Evolutionary conservation across 2,329 filamentous ascomycete genomes (phyloP).

Genomic region (Lasiodiplodia citricola): DNA sequence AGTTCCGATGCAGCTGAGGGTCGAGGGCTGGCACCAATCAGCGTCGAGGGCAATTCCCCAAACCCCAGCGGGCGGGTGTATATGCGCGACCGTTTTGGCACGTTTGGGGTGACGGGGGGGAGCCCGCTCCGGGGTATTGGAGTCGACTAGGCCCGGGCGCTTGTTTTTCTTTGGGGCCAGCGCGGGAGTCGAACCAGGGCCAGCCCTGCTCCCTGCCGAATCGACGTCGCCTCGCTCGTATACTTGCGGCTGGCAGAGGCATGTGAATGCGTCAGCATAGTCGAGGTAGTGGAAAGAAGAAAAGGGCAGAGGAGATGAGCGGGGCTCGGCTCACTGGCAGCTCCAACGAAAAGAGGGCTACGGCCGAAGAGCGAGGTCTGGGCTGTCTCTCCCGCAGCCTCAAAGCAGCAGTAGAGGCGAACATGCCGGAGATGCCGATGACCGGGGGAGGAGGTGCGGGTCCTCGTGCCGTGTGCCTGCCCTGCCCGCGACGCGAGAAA

Average conservation of each 20-base stretch:
- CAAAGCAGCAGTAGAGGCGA: constrained; percentile 12
- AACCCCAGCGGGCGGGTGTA: background rate
- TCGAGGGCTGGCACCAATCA: background rate
- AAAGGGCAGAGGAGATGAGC: too few relatives aligned
- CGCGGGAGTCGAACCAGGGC: background rate
- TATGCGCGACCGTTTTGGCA: constrained; percentile 17
- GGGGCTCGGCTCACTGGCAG: too few relatives aligned
- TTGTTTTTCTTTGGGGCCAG: background rate
- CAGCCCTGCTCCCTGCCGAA: constrained; percentile 20
- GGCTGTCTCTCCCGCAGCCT: background rate
- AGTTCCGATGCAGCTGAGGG: background rate
- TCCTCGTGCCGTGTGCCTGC: constrained; percentile 1
- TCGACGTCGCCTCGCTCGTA: constrained; percentile 8
- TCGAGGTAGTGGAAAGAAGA: background rate
- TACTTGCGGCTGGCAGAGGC: constrained; percentile 6
- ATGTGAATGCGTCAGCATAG: background rate
- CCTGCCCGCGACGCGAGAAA: background rate
- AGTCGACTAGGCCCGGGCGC: background rate
- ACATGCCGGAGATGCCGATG: constrained; percentile 14
- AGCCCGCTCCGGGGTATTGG: background rate
- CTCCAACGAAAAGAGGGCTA: background rate
- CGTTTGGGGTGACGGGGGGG: background rate
- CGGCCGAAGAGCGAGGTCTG: constrained; percentile 15
- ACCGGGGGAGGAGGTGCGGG: background rate
- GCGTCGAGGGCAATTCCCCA: background rate